Conservation (phyloP, 768 basidiomycete genomes). For the Podaxis sp. region DNA sequence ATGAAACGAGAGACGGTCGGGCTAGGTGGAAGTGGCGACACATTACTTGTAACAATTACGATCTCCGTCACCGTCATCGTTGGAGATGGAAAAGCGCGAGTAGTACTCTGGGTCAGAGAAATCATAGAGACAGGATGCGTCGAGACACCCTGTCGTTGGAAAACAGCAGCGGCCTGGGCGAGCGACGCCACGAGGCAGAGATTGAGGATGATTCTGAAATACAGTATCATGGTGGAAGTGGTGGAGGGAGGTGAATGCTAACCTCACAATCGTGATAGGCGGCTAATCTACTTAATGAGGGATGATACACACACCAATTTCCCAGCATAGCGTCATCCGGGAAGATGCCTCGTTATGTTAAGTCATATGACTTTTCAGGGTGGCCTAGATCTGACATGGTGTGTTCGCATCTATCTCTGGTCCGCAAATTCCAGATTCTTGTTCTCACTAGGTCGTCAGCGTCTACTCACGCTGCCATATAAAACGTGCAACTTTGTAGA, state of each 20-base stretch:
- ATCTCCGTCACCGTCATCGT: not conserved
- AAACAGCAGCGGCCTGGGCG: not conserved
- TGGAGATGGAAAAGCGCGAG: not conserved
- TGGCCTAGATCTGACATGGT: not conserved
- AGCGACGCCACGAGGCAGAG: not conserved
- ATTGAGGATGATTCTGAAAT: not conserved
- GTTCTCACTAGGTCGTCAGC: not conserved
- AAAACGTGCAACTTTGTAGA: not conserved
- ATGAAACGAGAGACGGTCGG: conserved; percentile 8
- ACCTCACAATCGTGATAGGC: not conserved
- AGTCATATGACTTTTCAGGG: conserved; percentile 4
- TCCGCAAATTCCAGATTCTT: not conserved
- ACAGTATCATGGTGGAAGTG: not conserved
- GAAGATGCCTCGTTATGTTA: not conserved
- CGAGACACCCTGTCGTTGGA: not conserved
- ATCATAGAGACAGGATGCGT: not conserved
- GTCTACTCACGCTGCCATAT: conserved; percentile 8
- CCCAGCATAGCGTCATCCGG: not conserved
- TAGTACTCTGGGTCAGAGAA: not conserved
- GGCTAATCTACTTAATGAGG: not conserved
- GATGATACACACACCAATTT: not conserved
- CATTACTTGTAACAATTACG: not conserved
- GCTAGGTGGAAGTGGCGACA: not conserved
- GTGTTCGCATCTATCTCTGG: not conserved
- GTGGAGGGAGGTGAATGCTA: not conserved